These are phyloP conservation scores for Pseudonectria buxi DNA, from an alignment of 2,329 filamentous ascomycete species.

Conservation along the genomic window DNA sequence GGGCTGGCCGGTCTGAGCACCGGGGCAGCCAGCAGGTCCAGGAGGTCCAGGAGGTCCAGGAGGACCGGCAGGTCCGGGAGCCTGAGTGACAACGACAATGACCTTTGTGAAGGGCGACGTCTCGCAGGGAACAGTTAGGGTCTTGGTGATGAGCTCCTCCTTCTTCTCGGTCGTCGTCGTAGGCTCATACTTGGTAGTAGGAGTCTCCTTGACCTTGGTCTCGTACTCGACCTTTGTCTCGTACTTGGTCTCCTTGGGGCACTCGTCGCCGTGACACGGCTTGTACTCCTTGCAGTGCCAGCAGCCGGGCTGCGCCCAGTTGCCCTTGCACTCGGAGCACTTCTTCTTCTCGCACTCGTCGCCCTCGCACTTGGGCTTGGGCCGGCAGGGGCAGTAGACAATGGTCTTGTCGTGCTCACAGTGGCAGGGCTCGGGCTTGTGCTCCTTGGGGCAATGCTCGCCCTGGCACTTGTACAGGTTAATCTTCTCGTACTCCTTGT, in stretches of 20 bases:
- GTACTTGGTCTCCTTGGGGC: slow-evolving; percentile 3
- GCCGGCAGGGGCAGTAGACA: not conserved
- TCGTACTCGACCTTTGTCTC: slow-evolving; percentile 3
- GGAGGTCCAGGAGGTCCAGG: too few relatives aligned
- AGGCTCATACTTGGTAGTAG: slow-evolving; percentile 1
- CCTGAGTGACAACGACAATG: too few relatives aligned
- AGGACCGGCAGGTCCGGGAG: too few relatives aligned
- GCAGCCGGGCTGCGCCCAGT: slow-evolving; percentile 25
- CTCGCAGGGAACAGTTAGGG: too few relatives aligned
- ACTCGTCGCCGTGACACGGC: slow-evolving; percentile 11
- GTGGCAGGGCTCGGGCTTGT: slow-evolving; percentile 10
- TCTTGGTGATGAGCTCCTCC: not conserved
- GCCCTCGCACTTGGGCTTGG: slow-evolving; percentile 9
- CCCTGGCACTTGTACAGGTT: too few relatives aligned
- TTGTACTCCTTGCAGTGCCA: slow-evolving; percentile 23
- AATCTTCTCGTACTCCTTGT: not conserved
- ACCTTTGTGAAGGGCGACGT: too few relatives aligned
- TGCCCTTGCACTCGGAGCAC: slow-evolving; percentile 19
- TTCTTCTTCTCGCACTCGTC: slow-evolving; percentile 18
- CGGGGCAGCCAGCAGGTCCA: too few relatives aligned
- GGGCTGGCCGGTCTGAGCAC: too few relatives aligned
- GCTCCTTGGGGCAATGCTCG: not conserved
- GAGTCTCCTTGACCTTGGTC: slow-evolving; percentile 10
- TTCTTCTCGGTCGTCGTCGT: not conserved
- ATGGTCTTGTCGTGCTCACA: slow-evolving; percentile 5